phyloP scores from a whole-genome alignment of 2,329 filamentous ascomycete species.

The Nothopassalora personata region DNA sequence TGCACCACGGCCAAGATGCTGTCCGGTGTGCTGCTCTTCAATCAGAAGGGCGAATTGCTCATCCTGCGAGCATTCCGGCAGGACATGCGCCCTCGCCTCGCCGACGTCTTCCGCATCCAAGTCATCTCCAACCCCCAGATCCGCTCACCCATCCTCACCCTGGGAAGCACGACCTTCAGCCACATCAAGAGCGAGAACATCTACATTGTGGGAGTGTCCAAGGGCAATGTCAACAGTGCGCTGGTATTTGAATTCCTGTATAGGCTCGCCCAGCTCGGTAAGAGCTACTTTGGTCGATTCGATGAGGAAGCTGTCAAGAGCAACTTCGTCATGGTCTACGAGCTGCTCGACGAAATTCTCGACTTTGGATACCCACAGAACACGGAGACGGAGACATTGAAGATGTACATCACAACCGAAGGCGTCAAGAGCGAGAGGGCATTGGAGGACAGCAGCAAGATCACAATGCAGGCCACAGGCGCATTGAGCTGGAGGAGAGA shows the following conservation, averaged over 20 bases:
- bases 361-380: conserved; percentile 99
- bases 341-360: conserved; percentile 94
- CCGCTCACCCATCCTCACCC: conserved; percentile 91
- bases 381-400: conserved; percentile 95
- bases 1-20: conserved; percentile 61
- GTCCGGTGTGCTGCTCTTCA: conserved; percentile 95
- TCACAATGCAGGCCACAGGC: conserved; percentile 98
- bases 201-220: conserved; percentile 93
- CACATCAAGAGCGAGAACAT: conserved; percentile 99
- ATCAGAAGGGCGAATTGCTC: conserved; percentile 99
- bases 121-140: conserved; percentile 97
- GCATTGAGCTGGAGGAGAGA: conserved; percentile 94
- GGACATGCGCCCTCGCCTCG: conserved; percentile 93
- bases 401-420: conserved; percentile 99
- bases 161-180: conserved; percentile 97
- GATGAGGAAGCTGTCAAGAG: conserved; percentile 99
- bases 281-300: conserved; percentile 97
- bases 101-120: conserved; percentile 98
- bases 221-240: conserved; percentile 98
- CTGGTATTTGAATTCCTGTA: conserved; percentile 98
- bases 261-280: conserved; percentile 80
- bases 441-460: conserved; percentile 86
- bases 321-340: conserved; percentile 98
- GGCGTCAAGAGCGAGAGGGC: conserved; percentile 88
- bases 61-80: conserved; percentile 99